phyloP scores from a whole-genome alignment of 371 early-diverging fungal genomes.

The Mortierella sp. region DNA sequence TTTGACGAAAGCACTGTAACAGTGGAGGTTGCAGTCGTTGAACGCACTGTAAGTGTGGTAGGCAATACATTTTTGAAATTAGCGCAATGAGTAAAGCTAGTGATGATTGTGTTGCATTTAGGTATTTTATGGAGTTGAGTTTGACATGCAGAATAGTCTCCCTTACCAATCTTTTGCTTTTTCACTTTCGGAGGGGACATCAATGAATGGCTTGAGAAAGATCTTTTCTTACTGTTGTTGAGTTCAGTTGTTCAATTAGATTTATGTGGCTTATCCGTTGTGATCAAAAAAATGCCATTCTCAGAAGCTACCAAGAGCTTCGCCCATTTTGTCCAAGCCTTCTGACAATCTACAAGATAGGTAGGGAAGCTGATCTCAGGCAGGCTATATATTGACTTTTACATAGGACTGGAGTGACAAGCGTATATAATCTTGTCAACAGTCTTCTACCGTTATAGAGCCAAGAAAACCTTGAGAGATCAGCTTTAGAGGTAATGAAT shows the following conservation, averaged over 20 bases:
- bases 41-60: slow-evolving; percentile 11
- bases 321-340: slow-evolving; percentile 81
- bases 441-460: slow-evolving; percentile 34
- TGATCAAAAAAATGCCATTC: slow-evolving; percentile 69
- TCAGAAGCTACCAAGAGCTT: slow-evolving; percentile 74
- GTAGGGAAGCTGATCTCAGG: slow-evolving; percentile 75
- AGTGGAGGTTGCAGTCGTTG: slow-evolving; percentile 2
- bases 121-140: too few species aligned
- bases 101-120: too few species aligned
- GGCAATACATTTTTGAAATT: not conserved
- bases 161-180: slow-evolving; percentile 43
- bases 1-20: slow-evolving; percentile 1
- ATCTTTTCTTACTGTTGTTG: slow-evolving; percentile 8
- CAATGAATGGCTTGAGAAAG: not conserved
- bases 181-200: slow-evolving; percentile 30
- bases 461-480: slow-evolving; percentile 79
- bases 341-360: slow-evolving; percentile 72
- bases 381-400: slow-evolving; percentile 59
- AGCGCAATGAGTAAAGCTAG: too few species aligned
- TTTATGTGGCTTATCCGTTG: slow-evolving; percentile 48
- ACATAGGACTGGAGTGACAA: slow-evolving; percentile 39
- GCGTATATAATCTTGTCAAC: slow-evolving; percentile 66
- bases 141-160: not conserved
- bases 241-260: too few species aligned
- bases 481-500: slow-evolving; percentile 73